These are phyloP conservation scores for Candida alai DNA, from an alignment of 805 yeast genomes.

Conservation along the genomic window DNA sequence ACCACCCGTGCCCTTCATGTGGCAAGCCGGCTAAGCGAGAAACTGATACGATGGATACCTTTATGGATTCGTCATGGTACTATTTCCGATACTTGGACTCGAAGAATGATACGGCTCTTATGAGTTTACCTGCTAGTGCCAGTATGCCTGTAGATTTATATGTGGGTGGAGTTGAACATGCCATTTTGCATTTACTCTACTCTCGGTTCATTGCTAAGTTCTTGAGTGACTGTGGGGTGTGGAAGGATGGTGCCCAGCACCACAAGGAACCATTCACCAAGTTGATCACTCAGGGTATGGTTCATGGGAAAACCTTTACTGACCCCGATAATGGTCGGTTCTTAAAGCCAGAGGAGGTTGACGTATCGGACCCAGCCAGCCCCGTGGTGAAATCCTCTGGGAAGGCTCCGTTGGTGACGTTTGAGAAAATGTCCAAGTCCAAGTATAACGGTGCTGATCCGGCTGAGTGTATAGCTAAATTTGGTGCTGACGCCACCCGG, in stretches of 20 bases:
- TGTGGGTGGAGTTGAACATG: constrained; percentile 96
- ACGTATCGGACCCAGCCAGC: constrained; percentile 30
- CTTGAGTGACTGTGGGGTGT: constrained; percentile 58
- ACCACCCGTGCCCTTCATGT: constrained; percentile 81
- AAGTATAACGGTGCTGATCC: constrained; percentile 96
- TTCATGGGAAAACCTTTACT: constrained; percentile 80
- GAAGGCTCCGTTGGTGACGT: constrained; percentile 50
- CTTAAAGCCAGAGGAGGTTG: constrained; percentile 75
- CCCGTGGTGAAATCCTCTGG: constrained; percentile 52
- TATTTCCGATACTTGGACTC: constrained; percentile 81
- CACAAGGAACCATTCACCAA: constrained; percentile 78
- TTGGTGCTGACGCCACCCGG: constrained; percentile 93
- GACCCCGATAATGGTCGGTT: constrained; percentile 73
- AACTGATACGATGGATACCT: constrained; percentile 98
- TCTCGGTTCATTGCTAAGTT: constrained; percentile 85
- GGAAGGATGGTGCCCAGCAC: constrained; percentile 56
- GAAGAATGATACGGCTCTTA: constrained; percentile 52
- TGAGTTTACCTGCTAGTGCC: constrained; percentile 32
- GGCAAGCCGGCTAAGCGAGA: constrained; percentile 62
- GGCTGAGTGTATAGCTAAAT: constrained; percentile 59
- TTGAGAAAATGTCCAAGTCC: constrained; percentile 95
- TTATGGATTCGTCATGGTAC: constrained; percentile 98
- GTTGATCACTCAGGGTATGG: constrained; percentile 96
- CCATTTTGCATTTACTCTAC: constrained; percentile 85
- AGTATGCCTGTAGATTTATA: constrained; percentile 85